phyloP scores from a whole-genome alignment of 2,329 filamentous ascomycete species.

The Coniochaeta pulveracea region DNA sequence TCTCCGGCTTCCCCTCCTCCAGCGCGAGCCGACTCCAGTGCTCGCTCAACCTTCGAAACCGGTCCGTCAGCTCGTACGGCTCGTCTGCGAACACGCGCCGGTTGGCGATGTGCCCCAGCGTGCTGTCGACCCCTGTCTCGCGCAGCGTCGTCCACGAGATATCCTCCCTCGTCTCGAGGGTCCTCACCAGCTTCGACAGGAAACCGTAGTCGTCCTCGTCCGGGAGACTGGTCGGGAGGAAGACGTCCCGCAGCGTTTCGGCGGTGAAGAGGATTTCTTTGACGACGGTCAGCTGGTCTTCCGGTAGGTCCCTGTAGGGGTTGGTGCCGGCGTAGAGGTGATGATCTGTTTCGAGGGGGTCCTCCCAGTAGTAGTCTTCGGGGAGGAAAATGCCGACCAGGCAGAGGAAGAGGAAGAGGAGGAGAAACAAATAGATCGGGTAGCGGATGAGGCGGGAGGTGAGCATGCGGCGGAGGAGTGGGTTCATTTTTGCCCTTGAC shows the following conservation, averaged over 20 bases:
- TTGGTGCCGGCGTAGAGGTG: conserved; percentile 1
- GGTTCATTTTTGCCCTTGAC: too few relatives aligned
- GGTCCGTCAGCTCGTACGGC: conserved; percentile 1
- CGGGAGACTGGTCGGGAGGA: background rate
- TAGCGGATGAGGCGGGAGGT: background rate
- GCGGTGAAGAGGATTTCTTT: background rate
- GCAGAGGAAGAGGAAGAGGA: background rate
- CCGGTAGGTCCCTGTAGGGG: conserved; percentile 1
- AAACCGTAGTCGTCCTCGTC: conserved; percentile 3
- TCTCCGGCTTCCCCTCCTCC: background rate
- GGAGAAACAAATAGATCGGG: conserved; percentile 1
- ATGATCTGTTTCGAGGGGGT: background rate
- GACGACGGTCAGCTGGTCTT: background rate
- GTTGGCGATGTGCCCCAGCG: background rate
- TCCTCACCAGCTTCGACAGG: background rate
- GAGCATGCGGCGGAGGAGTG: background rate
- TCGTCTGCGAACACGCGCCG: conserved; percentile 1
- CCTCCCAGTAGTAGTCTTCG: background rate
- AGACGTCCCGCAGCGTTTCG: conserved; percentile 2
- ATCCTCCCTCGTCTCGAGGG: conserved; percentile 1
- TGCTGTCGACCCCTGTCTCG: background rate
- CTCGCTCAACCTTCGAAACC: background rate
- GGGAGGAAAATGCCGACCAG: background rate
- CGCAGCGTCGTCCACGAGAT: conserved; percentile 2
- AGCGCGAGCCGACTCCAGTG: background rate